Conservation (phyloP, 208 protist genomes). For the Leishmania mexicana region DNA sequence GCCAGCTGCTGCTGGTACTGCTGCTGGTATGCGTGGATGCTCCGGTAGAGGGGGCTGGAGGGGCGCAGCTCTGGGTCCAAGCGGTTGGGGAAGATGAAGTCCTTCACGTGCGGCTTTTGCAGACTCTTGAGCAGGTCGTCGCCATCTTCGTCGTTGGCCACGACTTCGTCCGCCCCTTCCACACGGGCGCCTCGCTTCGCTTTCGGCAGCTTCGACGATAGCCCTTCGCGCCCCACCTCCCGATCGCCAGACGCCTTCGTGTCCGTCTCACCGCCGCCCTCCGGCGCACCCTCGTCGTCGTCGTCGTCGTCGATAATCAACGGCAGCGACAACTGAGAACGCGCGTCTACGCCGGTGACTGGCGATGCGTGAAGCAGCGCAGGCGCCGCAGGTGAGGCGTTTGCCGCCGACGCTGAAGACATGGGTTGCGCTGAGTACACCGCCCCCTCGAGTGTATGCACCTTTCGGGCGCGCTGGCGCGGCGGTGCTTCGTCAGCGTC, state of each 20-base stretch:
- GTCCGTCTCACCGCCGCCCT: neutral
- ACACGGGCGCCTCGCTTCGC: neutral
- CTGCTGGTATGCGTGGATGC: constrained; percentile 37
- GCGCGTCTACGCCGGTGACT: neutral
- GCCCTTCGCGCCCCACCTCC: neutral
- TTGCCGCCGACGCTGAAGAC: neutral
- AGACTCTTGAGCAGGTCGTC: constrained; percentile 5
- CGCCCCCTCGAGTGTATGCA: neutral
- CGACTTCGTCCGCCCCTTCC: constrained; percentile 5
- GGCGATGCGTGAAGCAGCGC: neutral
- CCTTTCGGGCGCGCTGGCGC: constrained; percentile 1
- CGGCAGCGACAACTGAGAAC: neutral
- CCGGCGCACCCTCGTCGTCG: constrained; percentile 9
- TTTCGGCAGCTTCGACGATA: neutral
- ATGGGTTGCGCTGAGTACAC: neutral
- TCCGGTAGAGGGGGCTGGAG: constrained; percentile 29
- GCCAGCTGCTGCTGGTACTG: constrained; percentile 23
- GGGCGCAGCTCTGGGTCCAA: constrained; percentile 30
- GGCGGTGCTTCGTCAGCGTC: constrained; percentile 8
- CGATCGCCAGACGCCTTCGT: neutral
- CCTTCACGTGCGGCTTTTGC: constrained; percentile 17
- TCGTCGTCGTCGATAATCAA: constrained; percentile 19
- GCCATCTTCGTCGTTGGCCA: constrained; percentile 8
- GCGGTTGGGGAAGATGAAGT: constrained; percentile 30
- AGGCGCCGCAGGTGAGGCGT: neutral